Evolutionary conservation across 2,329 filamentous ascomycete species (phyloP).

Genomic region (Diaporthe citrichinensis): DNA sequence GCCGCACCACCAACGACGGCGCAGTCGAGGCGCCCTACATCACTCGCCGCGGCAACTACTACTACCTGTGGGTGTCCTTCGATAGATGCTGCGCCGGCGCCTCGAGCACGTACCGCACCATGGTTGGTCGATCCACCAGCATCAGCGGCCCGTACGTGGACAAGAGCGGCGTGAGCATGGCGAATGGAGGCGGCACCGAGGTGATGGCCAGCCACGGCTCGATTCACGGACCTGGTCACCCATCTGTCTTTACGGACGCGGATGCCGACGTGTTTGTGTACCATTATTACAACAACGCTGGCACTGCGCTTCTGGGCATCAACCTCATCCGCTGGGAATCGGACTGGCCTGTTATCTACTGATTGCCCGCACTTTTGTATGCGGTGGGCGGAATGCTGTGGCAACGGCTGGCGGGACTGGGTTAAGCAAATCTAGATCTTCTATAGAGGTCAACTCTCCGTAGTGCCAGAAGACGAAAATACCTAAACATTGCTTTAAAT

Average conservation of each 20-base stretch:
- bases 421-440: background rate
- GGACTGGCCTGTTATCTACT: slow-evolving; percentile 12
- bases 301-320: slow-evolving; percentile 6
- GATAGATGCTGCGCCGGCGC: background rate
- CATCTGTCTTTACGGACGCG: background rate
- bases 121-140: slow-evolving; percentile 10
- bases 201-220: slow-evolving; percentile 12
- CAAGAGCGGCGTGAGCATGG: background rate
- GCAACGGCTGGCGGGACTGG: background rate
- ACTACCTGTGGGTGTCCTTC: slow-evolving; percentile 9
- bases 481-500: too few relatives aligned
- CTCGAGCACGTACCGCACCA: slow-evolving; percentile 17
- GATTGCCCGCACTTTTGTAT: background rate
- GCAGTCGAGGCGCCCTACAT: slow-evolving; percentile 4
- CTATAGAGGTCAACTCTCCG: background rate
- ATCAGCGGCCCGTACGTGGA: slow-evolving; percentile 21
- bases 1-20: background rate
- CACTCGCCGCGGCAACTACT: slow-evolving; percentile 11
- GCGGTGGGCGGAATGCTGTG: background rate
- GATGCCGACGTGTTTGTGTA: slow-evolving; percentile 21
- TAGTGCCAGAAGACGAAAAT: background rate
- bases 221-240: background rate
- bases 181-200: slow-evolving; percentile 15
- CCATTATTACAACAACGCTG: slow-evolving; percentile 6
- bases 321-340: slow-evolving; percentile 1